phyloP scores from a whole-genome alignment of 805 yeast genomes.

The Tanozyma kutaoensis region DNA sequence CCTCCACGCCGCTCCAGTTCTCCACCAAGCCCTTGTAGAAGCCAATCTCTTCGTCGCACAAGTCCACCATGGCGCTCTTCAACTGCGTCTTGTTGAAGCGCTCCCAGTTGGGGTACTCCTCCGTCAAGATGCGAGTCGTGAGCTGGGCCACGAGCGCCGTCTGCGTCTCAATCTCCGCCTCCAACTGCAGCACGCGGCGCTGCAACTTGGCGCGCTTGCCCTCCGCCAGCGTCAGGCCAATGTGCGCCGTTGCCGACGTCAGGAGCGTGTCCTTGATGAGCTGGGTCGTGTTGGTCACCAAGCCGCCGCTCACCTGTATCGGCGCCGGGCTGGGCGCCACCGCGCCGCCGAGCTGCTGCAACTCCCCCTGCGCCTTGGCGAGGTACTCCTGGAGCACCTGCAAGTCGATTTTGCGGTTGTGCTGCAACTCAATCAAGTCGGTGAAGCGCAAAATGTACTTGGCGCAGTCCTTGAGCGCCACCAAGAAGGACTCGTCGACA shows the following conservation, averaged over 20 bases:
- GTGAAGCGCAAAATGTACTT: conserved; percentile 40
- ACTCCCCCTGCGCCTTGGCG: conserved; percentile 56
- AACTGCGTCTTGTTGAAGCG: conserved; percentile 67
- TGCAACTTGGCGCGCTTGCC: conserved; percentile 30
- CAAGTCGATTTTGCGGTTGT: conserved; percentile 81
- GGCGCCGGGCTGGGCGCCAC: conserved; percentile 23
- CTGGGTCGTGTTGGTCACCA: conserved; percentile 29
- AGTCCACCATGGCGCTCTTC: conserved; percentile 51
- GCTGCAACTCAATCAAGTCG: conserved; percentile 67
- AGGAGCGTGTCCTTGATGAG: conserved; percentile 37
- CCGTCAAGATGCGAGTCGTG: conserved; percentile 31
- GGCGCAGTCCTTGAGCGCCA: conserved; percentile 76
- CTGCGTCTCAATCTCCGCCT: conserved; percentile 30
- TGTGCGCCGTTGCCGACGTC: conserved; percentile 29
- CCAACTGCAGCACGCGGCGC: conserved; percentile 26
- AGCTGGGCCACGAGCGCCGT: conserved; percentile 31
- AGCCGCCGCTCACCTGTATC: conserved; percentile 12
- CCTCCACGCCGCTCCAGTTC: conserved; percentile 55
- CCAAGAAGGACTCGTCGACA: conserved; percentile 70
- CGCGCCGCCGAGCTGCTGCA: conserved; percentile 32
- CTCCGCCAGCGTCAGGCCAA: conserved; percentile 28
- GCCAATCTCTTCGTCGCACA: conserved; percentile 64
- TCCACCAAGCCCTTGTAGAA: conserved; percentile 58
- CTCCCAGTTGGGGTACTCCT: conserved; percentile 59
- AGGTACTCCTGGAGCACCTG: conserved; percentile 78